These are phyloP conservation scores for Barnettozyma botsteinii DNA, from an alignment of 805 yeast genomes.

Conservation along the genomic window DNA sequence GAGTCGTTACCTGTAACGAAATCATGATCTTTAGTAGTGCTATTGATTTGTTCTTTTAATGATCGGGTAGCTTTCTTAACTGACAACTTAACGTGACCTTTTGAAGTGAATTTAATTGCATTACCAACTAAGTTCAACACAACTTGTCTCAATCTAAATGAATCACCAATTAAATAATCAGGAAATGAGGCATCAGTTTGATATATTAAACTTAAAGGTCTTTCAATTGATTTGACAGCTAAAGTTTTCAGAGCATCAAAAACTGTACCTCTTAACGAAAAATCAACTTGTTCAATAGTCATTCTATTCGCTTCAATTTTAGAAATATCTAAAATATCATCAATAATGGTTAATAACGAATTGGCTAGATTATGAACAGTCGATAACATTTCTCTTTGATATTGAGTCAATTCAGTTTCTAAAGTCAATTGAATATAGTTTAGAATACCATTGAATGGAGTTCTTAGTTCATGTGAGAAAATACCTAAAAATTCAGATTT, in stretches of 20 bases:
- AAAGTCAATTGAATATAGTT: conserved; percentile 89
- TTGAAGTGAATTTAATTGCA: conserved; percentile 81
- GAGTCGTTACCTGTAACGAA: conserved; percentile 22
- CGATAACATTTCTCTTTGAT: conserved; percentile 85
- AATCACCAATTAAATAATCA: conserved; percentile 79
- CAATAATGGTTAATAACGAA: conserved; percentile 78
- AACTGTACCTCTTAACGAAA: conserved; percentile 78
- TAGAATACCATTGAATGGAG: conserved; percentile 89
- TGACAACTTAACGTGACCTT: conserved; percentile 73
- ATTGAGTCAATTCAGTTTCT: conserved; percentile 84
- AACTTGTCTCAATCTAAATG: conserved; percentile 82
- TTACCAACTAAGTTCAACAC: conserved; percentile 82
- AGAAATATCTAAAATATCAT: conserved; percentile 85
- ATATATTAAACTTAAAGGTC: conserved; percentile 71
- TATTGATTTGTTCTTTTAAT: conserved; percentile 20
- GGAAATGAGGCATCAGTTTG: conserved; percentile 84
- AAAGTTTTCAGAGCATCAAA: conserved; percentile 85
- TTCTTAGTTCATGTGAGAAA: conserved; percentile 81
- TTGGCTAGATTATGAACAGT: conserved; percentile 86
- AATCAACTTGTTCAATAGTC: conserved; percentile 87
- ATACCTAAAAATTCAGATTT: conserved; percentile 87
- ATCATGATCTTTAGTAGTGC: conserved; percentile 26
- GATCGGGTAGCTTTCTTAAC: conserved; percentile 48
- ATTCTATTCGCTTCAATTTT: conserved; percentile 90
- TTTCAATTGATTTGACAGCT: conserved; percentile 86